Evolutionary conservation across 2,329 filamentous ascomycete genomes (phyloP).

Genomic region (Beauveria sp.): DNA sequence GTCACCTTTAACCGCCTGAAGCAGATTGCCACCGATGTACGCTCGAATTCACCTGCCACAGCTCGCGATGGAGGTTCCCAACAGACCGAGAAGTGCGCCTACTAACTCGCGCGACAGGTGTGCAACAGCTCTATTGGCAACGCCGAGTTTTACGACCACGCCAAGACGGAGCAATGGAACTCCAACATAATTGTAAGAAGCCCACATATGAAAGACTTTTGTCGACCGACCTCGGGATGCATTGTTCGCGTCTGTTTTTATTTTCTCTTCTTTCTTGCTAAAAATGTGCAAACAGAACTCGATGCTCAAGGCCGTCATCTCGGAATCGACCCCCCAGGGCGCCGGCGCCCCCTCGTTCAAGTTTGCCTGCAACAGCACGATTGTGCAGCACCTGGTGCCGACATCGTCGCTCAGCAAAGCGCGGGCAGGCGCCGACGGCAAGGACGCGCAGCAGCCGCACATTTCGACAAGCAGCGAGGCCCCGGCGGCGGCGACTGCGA

Average conservation of each 20-base stretch:
- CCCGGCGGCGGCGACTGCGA: slow-evolving; percentile 46
- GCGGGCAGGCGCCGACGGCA: slow-evolving; percentile 40
- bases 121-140: slow-evolving; percentile 70
- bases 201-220: neutral
- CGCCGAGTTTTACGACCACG: slow-evolving; percentile 78
- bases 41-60: slow-evolving; percentile 19
- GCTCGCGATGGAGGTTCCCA: neutral
- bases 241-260: neutral
- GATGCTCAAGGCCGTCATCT: slow-evolving; percentile 70
- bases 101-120: slow-evolving; percentile 48
- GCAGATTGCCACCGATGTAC: slow-evolving; percentile 78
- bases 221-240: neutral
- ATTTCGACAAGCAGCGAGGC: slow-evolving; percentile 47
- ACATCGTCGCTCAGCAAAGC: slow-evolving; percentile 57
- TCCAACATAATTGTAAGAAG: slow-evolving; percentile 75
- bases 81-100: neutral
- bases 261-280: neutral
- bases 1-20: slow-evolving; percentile 69
- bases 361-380: slow-evolving; percentile 95
- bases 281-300: slow-evolving; percentile 47
- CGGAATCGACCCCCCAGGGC: slow-evolving; percentile 57
- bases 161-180: slow-evolving; percentile 83
- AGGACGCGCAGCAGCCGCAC: slow-evolving; percentile 42
- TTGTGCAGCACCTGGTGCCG: slow-evolving; percentile 84
- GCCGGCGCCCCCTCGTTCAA: slow-evolving; percentile 65